Base-by-base conservation (phyloP, 2,329 filamentous ascomycete species). In the Xylaria sp. region DNA sequence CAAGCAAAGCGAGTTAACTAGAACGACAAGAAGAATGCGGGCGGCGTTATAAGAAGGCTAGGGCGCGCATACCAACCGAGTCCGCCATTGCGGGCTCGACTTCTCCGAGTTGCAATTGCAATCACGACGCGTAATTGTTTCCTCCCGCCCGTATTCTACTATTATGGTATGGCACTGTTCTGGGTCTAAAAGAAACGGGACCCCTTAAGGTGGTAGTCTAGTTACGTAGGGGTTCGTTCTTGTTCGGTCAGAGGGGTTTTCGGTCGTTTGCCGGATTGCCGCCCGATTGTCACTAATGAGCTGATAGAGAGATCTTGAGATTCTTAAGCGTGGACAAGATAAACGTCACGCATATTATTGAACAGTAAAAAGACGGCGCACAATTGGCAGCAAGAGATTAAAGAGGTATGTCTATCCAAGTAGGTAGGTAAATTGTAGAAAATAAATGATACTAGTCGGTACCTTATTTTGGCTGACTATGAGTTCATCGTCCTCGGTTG, bases 31-130 rank as follows among this genome's bases (percentile, higher is more conserved):
- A 9, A 34, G 32, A 34, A 34, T 34, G 32, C 32, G 32, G 32
- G 9, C 4, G 30, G 56, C 14, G 32, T 32, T 11, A 58, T 32
- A 45, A 12, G 34, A 61, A 53, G 55, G 42, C 32, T 34, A 39
- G 24, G 27, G 34, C 6, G 57, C n/a, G 56, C 67, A 69, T 80
- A 85, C 85, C 85, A 73, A 86, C 83, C 71, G 85, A 86, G 78
- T 86, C 84, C 67, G 84, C 84, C 85, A 86, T 85, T 62, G 69
- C 71, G 72, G 69, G 69, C 70, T 69, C 72, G 64, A 67, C 39
- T 56, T 34, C 54, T 55, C 67, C 53, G 56, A 45, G 32, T 59
- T 64, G 60, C 50, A 61, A 55, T 19, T 75, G 56, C 48, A 66
- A 34, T 53, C 39, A 61, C 64, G 34, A 36, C 8, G 45, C 39